Base-by-base conservation (phyloP, 176 grass and related monocot species). In the Oryza officinalis region DNA sequence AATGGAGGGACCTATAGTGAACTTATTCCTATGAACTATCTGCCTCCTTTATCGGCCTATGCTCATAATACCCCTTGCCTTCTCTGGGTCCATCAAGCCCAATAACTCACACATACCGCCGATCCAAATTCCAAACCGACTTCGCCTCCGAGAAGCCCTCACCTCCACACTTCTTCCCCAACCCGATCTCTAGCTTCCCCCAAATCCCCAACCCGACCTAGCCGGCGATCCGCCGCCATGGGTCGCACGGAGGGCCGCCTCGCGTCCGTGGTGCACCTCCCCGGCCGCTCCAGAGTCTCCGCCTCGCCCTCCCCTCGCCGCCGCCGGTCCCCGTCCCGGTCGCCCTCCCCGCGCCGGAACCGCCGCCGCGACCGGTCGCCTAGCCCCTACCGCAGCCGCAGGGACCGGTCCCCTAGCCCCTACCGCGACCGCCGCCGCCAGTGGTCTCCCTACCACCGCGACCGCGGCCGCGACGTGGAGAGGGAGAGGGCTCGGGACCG, bases 271-370 rank as follows among this genome's bases (percentile, higher is more conserved):
- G 85, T 96, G 83, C 86, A 79, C 50, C 38, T 86, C 10, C 90
- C 93, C 11, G 49, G 65, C 8, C 86, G 96, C 75, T 89, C 91
- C 76, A 89, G 96, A 81, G 87, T 92, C 76, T 99, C 93, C 37
- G 80, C 89, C 6, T 92, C 89, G 3, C 89, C 76, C 20, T 84
- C 92, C 43, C 92, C 89, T 6, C 89, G 92, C 76, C 92, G 89
- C 69, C 84, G 84, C 64, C 71, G 79, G 63, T 88, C 86, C 11
- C 61, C 47, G 64, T 86, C 80, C 33, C 89, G 23, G 25, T 69
- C 74, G n/a, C 60, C 64, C 13, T 80, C 85, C 27, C 89, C 81
- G 18, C 89, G 81, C 44, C 79, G 69, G 30, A 63, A 67, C 38
- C 72, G 75, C 35, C 49, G 76, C 75, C 75, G 76, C 49, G 70